Base-by-base conservation (phyloP, 1,139 yeast species). In the Blastobotrys elegans region DNA sequence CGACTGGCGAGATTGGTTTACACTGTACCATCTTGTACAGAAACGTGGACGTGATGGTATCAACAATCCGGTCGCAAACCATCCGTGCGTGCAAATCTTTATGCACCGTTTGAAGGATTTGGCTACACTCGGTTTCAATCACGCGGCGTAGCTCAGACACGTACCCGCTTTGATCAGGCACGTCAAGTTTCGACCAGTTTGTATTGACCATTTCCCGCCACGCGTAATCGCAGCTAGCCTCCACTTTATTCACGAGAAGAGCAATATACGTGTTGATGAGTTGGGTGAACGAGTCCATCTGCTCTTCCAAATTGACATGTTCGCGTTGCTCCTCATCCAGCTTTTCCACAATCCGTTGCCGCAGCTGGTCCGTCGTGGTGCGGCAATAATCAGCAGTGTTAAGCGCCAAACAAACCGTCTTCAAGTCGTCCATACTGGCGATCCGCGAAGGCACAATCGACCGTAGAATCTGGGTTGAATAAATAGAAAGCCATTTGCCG, bases 371-470 rank as follows among this genome's bases (percentile, higher is more conserved):
- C 2, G 84, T 79, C 5, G 96, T 92, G 16, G 79, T 74, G 26
- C 86, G 77, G 52, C 95, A 82, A 65, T 90, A 92, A 61, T 92
- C 96, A 1, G 96, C 89, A 0, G 98, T 92, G 57, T 89, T 87
- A 29, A 92, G 67, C 10, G 89, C 76, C 64, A 87, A 70, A 24
- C 95, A 82, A 1, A 86, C 74, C 49, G 84, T 78, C 46, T 75
- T 76, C 22, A 86, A 69, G 1, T 86, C 82, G 54, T 85, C 94
- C 33, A 69, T 71, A 5, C 70, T 72, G 8, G 67, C 59, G 0
- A 61, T 52, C 14, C 66, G 54, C 32, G 67, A 69, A 8, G 88
- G 82, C 27, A 89, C 57, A 16, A 80, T 73, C 1, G 88, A 82
- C 20, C 70, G 67, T 43, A 92, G 69, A 3, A 89, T 74, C 53